Percentiles rank a stretch among this genome's conserved stretches.
Evolutionary conservation across 2,329 filamentous ascomycete genomes (phyloP).

Genomic region (Teratosphaeria epicoccoides): DNA sequence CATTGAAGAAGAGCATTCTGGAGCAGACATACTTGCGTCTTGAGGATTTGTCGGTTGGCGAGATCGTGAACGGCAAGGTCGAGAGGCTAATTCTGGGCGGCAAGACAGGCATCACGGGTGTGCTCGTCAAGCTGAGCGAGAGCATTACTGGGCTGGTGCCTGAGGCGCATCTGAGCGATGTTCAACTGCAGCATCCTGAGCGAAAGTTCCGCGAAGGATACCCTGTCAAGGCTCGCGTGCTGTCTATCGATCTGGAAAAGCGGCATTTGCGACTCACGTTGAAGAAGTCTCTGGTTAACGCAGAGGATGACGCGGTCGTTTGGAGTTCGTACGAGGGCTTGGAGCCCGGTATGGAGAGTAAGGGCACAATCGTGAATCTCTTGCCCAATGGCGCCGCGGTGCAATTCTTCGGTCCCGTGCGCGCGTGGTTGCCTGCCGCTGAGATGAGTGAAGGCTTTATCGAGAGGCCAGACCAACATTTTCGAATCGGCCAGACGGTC

Average conservation of each 20-base stretch:
- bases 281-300: constrained; percentile 91
- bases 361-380: constrained; percentile 79
- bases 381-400: constrained; percentile 71
- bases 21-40: constrained; percentile 85
- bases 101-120: constrained; percentile 63
- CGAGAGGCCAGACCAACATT: constrained; percentile 77
- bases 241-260: constrained; percentile 67
- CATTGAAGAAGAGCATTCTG: constrained; percentile 69
- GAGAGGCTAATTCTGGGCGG: constrained; percentile 76
- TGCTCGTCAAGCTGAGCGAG: constrained; percentile 75
- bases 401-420: constrained; percentile 77
- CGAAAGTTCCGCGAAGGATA: constrained; percentile 89
- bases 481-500: constrained; percentile 80
- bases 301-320: constrained; percentile 54
- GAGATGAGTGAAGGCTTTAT: constrained; percentile 99
- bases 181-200: constrained; percentile 80
- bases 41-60: constrained; percentile 76
- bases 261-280: constrained; percentile 76
- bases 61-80: constrained; percentile 69
- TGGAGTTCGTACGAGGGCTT: constrained; percentile 71
- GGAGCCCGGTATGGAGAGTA: constrained; percentile 62
- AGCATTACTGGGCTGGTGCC: constrained; percentile 82
- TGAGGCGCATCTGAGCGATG: constrained; percentile 79
- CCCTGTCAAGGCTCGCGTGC: constrained; percentile 71
- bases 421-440: constrained; percentile 79